Conservation (phyloP, 495 filamentous ascomycete species). For the Penicillium subrubescens region DNA sequence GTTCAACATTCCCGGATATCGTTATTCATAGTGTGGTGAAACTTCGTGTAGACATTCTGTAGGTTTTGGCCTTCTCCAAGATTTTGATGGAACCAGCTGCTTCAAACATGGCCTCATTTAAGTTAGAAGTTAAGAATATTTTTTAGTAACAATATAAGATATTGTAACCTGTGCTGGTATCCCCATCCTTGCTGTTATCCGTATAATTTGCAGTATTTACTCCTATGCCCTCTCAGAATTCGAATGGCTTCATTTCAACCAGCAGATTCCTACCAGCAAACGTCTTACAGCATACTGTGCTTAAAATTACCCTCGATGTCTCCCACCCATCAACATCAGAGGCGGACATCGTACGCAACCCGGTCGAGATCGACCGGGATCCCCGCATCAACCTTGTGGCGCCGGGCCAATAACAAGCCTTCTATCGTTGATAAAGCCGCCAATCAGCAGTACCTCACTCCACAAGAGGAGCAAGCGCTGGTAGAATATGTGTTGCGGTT, state of each 20-base stretch:
- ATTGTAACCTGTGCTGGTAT: too few relatives aligned
- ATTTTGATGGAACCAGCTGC: not conserved
- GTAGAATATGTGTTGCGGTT: constrained; percentile 16
- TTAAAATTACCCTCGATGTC: not conserved
- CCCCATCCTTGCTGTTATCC: too few relatives aligned
- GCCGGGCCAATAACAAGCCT: constrained; percentile 13
- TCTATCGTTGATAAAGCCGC: constrained; percentile 16
- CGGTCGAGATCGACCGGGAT: constrained; percentile 14
- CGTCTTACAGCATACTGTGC: not conserved
- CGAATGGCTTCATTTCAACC: not conserved
- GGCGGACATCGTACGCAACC: constrained; percentile 11
- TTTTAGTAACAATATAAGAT: not conserved
- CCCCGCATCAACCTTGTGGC: constrained; percentile 13
- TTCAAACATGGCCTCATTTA: not conserved
- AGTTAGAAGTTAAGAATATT: not conserved
- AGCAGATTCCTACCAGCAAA: constrained; percentile 1
- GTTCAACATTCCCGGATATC: not conserved
- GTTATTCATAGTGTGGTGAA: not conserved
- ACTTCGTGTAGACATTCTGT: not conserved
- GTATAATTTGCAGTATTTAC: not conserved
- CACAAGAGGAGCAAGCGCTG: constrained; percentile 13
- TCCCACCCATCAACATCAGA: not conserved
- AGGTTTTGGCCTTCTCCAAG: not conserved
- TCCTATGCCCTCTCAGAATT: not conserved
- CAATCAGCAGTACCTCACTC: constrained; percentile 17